phyloP scores from a whole-genome alignment of 2,329 filamentous ascomycete species.

The Xylariomycetidae sp. region DNA sequence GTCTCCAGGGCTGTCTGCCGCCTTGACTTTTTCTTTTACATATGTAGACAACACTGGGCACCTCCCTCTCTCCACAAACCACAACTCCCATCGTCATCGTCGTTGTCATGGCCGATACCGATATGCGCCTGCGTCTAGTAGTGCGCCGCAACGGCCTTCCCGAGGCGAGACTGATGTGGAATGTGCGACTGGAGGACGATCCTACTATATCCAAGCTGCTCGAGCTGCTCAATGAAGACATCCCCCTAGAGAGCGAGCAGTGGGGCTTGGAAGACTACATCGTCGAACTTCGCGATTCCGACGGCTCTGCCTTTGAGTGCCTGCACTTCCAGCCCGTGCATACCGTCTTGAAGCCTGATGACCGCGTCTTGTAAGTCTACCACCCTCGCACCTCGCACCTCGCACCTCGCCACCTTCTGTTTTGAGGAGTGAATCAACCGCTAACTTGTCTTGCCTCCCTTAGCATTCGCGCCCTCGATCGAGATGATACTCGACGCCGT shows the following conservation, averaged over 20 bases:
- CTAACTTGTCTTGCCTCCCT: neutral
- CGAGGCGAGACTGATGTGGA: slow-evolving; percentile 68
- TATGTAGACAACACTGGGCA: too few relatives aligned
- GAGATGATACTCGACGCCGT: slow-evolving; percentile 68
- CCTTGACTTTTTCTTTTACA: neutral
- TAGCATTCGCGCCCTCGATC: slow-evolving; percentile 74
- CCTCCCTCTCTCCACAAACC: too few relatives aligned
- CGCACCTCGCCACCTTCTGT: neutral
- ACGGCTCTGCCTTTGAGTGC: slow-evolving; percentile 71
- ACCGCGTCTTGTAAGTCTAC: slow-evolving; percentile 70
- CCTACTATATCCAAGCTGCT: slow-evolving; percentile 73
- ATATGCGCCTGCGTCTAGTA: slow-evolving; percentile 68
- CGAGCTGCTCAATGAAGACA: slow-evolving; percentile 69
- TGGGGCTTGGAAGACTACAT: slow-evolving; percentile 91
- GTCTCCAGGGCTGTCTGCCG: too few relatives aligned
- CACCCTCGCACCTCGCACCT: too few relatives aligned
- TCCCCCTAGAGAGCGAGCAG: slow-evolving; percentile 74
- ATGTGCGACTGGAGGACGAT: slow-evolving; percentile 50
- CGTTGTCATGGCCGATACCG: slow-evolving; percentile 27
- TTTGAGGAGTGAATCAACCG: neutral
- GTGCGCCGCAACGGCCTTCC: slow-evolving; percentile 72
- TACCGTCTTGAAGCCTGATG: slow-evolving; percentile 72
- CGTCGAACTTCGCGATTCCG: slow-evolving; percentile 61
- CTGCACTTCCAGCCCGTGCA: slow-evolving; percentile 75
- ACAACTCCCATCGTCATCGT: neutral